Evolutionary conservation across 192 early-diverging fungal genomes (phyloP).

Genomic region (Thamnidium elegans): DNA sequence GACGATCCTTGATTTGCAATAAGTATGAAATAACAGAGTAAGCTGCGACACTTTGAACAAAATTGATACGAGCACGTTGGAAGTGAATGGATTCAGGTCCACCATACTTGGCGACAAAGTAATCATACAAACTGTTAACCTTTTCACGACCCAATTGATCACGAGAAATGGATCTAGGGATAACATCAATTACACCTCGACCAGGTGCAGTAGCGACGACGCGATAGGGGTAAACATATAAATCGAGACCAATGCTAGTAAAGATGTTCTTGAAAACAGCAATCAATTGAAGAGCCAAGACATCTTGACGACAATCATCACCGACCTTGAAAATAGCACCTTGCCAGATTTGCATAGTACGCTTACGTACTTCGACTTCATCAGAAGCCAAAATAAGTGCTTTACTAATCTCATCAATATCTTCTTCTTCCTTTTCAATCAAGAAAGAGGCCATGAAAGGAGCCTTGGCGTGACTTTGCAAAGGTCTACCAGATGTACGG

Average conservation of each 20-base stretch:
- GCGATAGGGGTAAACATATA: constrained; percentile 96
- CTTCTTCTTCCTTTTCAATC: constrained; percentile 60
- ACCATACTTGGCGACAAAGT: constrained; percentile 91
- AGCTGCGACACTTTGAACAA: constrained; percentile 92
- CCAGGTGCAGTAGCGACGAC: constrained; percentile 97
- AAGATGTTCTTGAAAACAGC: constrained; percentile 97
- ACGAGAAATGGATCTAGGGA: constrained; percentile 94
- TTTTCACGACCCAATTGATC: constrained; percentile 98
- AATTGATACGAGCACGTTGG: constrained; percentile 87
- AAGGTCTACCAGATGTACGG: constrained; percentile 85
- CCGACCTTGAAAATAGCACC: constrained; percentile 99
- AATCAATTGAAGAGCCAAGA: constrained; percentile 96
- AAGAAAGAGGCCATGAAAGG: constrained; percentile 99
- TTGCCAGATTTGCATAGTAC: constrained; percentile 63
- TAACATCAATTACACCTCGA: constrained; percentile 97
- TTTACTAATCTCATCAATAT: constrained; percentile 54
- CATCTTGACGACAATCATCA: constrained; percentile 99
- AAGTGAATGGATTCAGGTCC: constrained; percentile 85
- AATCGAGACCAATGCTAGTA: constrained; percentile 81
- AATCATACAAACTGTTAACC: constrained; percentile 95
- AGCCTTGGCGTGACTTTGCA: constrained; percentile 98
- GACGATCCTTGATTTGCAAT: constrained; percentile 97
- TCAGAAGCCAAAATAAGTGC: constrained; percentile 39
- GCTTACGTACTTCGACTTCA: constrained; percentile 33
- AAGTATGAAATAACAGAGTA: constrained; percentile 94